Base-by-base conservation (phyloP, 192 early-diverging fungal genomes). In the Dissophora globulifera region DNA sequence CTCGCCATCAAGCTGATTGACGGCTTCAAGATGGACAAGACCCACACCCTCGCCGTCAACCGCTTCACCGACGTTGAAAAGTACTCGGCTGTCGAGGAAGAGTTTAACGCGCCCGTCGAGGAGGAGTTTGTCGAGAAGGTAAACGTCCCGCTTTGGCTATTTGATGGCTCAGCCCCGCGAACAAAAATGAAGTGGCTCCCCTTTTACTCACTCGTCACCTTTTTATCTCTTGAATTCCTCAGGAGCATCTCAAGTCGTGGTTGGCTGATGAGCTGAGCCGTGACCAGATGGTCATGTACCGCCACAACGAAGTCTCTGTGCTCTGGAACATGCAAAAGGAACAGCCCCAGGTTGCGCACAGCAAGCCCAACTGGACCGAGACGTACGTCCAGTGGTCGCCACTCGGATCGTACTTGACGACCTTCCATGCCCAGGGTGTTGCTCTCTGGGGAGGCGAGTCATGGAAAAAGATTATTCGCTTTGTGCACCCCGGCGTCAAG, bases 341-440 rank as follows among this genome's bases (percentile, higher is more conserved):
- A 56, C 57, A 84, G 19, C 90, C 95, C 3, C 94, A 97, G 62
- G 80, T 91, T 23, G 91, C 83, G 27, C 82, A 94, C 78, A 79
- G 72, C 45, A 82, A 92, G 59, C 57, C 67, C 16, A 90, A 96
- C 88, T 98, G 96, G 96, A 96, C 95, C 47, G 96, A 97, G 70
- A 90, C 90, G 51, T 95, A 95, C 68, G 88, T 96, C 40, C 83
- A 92, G 63, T 99, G 96, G 95, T 99, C 98, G 27, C 94, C 98
- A 12, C 82, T 90, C 26, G 98, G 98, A 42, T 92, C 93, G 20
- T 99, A 95, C 80, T 84, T 99, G 52, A 87, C 92, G 38, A 97
- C 98, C 20, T 90, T 96, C 87, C 98, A 99, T 75, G 84, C 86
- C 52, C 94, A 92, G 78, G 98, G 98, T 59, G 89, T 98, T 48